Base-by-base conservation (phyloP, 1,284 basidiomycete species). In the Albatrellus sp. region DNA sequence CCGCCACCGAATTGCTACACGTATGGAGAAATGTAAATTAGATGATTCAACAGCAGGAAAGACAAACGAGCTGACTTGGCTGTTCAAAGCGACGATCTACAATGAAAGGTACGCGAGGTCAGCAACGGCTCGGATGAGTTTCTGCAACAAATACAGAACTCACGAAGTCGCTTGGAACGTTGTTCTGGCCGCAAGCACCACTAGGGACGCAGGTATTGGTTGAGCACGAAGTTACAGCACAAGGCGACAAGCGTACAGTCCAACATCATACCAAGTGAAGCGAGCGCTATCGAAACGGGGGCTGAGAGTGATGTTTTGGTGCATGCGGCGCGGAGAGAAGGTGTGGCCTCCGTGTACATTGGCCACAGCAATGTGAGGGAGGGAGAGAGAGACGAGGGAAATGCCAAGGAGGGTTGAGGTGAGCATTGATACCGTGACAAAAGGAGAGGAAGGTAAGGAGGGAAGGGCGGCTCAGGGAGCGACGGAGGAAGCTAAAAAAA, bases 151-250 rank as follows among this genome's bases (percentile, higher is more conserved):
- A 19, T 4, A 11, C 12, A 12, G 32, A 6, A 68, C 74, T 55
- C 54, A 82, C 78, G 48, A 64, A 80, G 50, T 76, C 76, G 42
- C 47, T 56, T 20, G 65, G 50, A 1, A 39, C 43, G 53, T 70
- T 80, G n/a, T 11, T 44, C 3, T 60, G 42, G 10, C 79, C 80
- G 51, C 79, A 82, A 38, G 75, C 72, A 49, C 72, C 74, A 37
- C 75, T 77, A 38, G 13, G 3, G 19, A 42, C 3, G 19, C 46
- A 29, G 40, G 31, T 41, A 24, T 32, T 19, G 17, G 40, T 40
- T 1, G 42, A 46, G 30, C 8, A 38, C 24, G 9, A 33, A 39
- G 10, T 1, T 10, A 29, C 29, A 13, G 36, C 14, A 40, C 44
- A 42, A 34, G 30, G 19, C 8, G 17, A 36, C 19, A 42, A 19